Base-by-base conservation (phyloP, 2,329 filamentous ascomycete genomes). In the Xylariaceae sp. region DNA sequence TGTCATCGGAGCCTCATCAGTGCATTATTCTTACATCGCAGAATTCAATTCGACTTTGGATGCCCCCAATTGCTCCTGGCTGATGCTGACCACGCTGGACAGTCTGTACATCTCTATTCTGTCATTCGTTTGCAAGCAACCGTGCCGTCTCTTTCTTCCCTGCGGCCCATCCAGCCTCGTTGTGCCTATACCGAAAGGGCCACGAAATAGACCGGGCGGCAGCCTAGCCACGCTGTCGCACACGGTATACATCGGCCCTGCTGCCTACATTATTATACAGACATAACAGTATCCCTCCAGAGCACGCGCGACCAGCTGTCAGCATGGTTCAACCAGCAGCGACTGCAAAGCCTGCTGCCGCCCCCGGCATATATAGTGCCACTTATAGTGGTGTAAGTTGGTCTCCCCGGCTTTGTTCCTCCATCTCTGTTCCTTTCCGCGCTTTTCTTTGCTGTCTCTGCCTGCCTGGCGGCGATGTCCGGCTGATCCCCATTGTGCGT, bases 331-430 rank as follows among this genome's bases (percentile, higher is more conserved):
- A 58, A 49, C 19, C 55, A 47, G 37, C 49, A 16, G 48, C 48
- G 12, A 39, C 55, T 10, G 48, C 58, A 79, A 80, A 67, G 71
- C 66, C 60, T 62, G 65, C 54, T 55, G 46, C 55, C 62, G 59
- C 70, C 37, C 72, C 76, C 22, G 80, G 80, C 66, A 79, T 87
- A 56, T 87, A 85, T 72, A 85, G 81, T 70, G 84, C 83, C 59
- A 86, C 84, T 18, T 87, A 86, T 67, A 86, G 83, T 70, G 83
- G 84, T 69, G 84, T 86, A 74, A 72, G 80, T 77, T 10, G 16
- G 41, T 49, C 32, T 55, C 42, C n/a, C 49, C 48, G 34, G 52
- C 9, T 43, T 21, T n/a, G 47, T 39, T 49, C 7, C n/a, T n/a
- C 5, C 26, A 26, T 4, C 26, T 26, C 26, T 26, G 5, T 49